phyloP scores from a whole-genome alignment of 164 flowering plant genomes.

The Vitis vinifera region DNA sequence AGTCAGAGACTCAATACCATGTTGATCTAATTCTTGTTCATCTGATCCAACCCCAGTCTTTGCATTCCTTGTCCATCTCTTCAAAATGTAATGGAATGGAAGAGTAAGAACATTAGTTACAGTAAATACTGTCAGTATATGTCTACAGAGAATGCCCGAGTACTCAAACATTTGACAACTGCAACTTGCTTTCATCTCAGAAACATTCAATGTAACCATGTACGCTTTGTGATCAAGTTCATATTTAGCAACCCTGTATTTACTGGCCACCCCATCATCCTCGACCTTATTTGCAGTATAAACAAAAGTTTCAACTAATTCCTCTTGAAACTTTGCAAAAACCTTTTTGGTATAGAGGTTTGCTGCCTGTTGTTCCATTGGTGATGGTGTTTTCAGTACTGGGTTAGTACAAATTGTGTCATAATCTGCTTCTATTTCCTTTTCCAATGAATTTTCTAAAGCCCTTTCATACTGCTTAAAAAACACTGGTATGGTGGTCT shows the following conservation, averaged over 20 bases:
- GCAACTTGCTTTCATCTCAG: conserved; percentile 53
- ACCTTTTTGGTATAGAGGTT: conserved; percentile 52
- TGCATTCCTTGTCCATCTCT: conserved; percentile 73
- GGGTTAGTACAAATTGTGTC: conserved; percentile 53
- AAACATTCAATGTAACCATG: conserved; percentile 40
- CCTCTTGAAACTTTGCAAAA: conserved; percentile 61
- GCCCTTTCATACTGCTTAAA: conserved; percentile 60
- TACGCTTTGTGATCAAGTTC: conserved; percentile 58
- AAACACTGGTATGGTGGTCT: conserved; percentile 46
- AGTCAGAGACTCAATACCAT: conserved; percentile 35
- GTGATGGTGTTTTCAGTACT: conserved; percentile 57
- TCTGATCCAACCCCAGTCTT: conserved; percentile 32
- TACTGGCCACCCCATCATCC: conserved; percentile 48
- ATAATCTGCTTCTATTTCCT: conserved; percentile 60
- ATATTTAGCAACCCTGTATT: conserved; percentile 61
- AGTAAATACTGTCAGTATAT: conserved; percentile 61
- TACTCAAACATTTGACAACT: conserved; percentile 76
- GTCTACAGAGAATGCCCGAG: conserved; percentile 64
- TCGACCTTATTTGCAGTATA: conserved; percentile 60
- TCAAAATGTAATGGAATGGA: conserved; percentile 65
- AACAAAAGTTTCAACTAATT: conserved; percentile 58
- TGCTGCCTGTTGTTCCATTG: conserved; percentile 70
- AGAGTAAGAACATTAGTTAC: conserved; percentile 68
- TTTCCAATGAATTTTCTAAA: conserved; percentile 43
- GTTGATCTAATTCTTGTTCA: conserved; percentile 31